Percentiles rank a stretch among this genome's conserved stretches.
Evolutionary conservation across 2,329 filamentous ascomycete species (phyloP).

Genomic region (Aureobasidium lini): DNA sequence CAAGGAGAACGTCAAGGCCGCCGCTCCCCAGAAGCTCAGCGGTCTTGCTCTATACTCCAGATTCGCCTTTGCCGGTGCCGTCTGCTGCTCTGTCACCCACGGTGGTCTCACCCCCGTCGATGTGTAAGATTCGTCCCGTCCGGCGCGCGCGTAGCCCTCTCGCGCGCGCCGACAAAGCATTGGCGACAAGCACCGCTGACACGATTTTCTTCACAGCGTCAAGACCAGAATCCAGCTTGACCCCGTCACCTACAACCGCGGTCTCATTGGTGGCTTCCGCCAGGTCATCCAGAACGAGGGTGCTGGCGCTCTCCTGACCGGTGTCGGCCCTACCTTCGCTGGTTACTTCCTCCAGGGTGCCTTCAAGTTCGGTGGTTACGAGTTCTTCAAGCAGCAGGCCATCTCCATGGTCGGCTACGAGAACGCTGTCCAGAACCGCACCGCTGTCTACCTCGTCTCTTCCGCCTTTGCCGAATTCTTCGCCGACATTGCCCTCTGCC

Average conservation of each 20-base stretch:
- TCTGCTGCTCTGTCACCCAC: slow-evolving; percentile 98
- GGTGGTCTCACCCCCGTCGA: slow-evolving; percentile 95
- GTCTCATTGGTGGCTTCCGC: slow-evolving; percentile 77
- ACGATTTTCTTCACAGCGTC: slow-evolving; percentile 53
- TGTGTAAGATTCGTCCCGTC: slow-evolving; percentile 69
- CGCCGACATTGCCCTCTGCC: slow-evolving; percentile 77
- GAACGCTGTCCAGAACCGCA: slow-evolving; percentile 68
- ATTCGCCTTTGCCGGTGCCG: slow-evolving; percentile 93
- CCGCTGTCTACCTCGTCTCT: slow-evolving; percentile 67
- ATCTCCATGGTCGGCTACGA: slow-evolving; percentile 76
- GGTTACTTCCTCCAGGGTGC: slow-evolving; percentile 93
- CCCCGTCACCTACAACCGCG: slow-evolving; percentile 79
- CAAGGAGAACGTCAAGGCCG: slow-evolving; percentile 40
- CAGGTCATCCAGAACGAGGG: slow-evolving; percentile 80
- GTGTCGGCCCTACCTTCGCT: slow-evolving; percentile 75
- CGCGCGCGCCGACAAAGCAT: neutral
- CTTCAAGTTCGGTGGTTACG: slow-evolving; percentile 91
- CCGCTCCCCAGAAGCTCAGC: slow-evolving; percentile 47
- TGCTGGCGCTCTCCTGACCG: slow-evolving; percentile 77
- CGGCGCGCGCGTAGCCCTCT: neutral
- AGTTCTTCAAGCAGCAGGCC: slow-evolving; percentile 90
- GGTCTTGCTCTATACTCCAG: slow-evolving; percentile 77
- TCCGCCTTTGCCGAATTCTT: slow-evolving; percentile 57
- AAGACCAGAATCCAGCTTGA: slow-evolving; percentile 95
- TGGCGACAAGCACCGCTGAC: slow-evolving; percentile 14